These are phyloP conservation scores for Agrostemma githago DNA, from an alignment of 148 eudicot genomes.

Conservation along the genomic window DNA sequence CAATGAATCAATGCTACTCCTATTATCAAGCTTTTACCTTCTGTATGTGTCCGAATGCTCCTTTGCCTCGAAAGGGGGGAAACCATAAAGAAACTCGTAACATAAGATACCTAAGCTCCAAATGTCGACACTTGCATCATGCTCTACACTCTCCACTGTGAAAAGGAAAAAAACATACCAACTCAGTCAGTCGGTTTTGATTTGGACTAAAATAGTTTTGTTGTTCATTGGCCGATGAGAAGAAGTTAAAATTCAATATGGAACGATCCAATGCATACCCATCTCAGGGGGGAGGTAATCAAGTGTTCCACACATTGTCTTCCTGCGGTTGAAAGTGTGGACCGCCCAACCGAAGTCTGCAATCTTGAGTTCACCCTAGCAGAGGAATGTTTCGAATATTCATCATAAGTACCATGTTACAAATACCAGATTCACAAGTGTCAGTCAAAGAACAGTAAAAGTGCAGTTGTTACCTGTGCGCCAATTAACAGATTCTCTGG, in stretches of 20 bases:
- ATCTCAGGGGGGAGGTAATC: slow-evolving; percentile 99
- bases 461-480: slow-evolving; percentile 58
- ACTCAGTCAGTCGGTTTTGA: not conserved
- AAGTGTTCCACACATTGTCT: slow-evolving; percentile 95
- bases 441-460: not conserved
- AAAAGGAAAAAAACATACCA: not conserved
- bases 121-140: slow-evolving; percentile 91
- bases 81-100: slow-evolving; percentile 86
- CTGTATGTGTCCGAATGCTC: slow-evolving; percentile 95
- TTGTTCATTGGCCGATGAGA: not conserved
- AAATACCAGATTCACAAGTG: not conserved
- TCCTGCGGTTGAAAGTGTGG: slow-evolving; percentile 88
- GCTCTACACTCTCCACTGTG: slow-evolving; percentile 88
- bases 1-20: not conserved
- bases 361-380: slow-evolving; percentile 91
- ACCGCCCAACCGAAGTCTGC: slow-evolving; percentile 99
- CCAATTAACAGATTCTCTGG: slow-evolving; percentile 95
- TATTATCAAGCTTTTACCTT: slow-evolving; percentile 40
- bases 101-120: slow-evolving; percentile 93
- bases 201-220: too few relatives aligned
- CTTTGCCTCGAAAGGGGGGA: slow-evolving; percentile 94
- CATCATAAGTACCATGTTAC: not conserved
- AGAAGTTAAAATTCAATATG: not conserved
- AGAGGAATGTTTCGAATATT: slow-evolving; percentile 2
- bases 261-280: slow-evolving; percentile 49